Base-by-base conservation (phyloP, 495 filamentous ascomycete genomes). In the Cercophora scortea region DNA sequence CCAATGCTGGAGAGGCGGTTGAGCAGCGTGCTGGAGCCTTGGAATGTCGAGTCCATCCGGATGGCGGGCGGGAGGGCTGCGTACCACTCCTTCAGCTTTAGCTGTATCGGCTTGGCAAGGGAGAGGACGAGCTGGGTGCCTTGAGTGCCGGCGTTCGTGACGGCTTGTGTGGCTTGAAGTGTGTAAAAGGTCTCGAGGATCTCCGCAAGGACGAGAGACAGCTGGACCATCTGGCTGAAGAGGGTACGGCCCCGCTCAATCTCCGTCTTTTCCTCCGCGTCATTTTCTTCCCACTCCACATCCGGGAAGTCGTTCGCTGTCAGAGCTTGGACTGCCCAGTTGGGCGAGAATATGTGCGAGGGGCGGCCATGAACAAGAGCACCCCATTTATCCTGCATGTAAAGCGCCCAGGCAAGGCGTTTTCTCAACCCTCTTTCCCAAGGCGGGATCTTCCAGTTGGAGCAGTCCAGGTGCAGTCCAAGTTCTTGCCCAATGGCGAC, bases 361-460 rank as follows among this genome's bases (percentile, higher is more conserved):
- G 90, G 90, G 8, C 89, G 82, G 18, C 90, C 89, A 58, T 90
- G 82, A 19, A 90, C 82, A n/a, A 96, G 71, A 25, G 87, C 85
- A 38, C 86, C 86, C 90, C 90, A 96, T 71, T 93, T 95, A 61
- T 96, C 90, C 61, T 94, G 87, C 83, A 90, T 88, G 62, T 89
- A 96, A 53, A 96, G 71, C 3, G 88, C 90, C 89, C 90, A 95
- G 52, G 87, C 91, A 35, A 96, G 73, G 25, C 90, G 82, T 62
- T 91, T 89, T 45, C 90, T 78, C 36, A 95, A 70, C 1, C 89
- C 86, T 47, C 84, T 81, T 63, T 95, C 90, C 90, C 90, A 95
- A 1, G 74, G 71, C 6, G 90, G 90, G 40, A 96, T 90, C 53
- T 87, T 86, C 90, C 90, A 94, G 49, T 77, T 74, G n/a, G 84